Evolutionary conservation across 1,139 yeast genomes (phyloP).

Genomic region (Lodderomyces orthopsilosis): DNA sequence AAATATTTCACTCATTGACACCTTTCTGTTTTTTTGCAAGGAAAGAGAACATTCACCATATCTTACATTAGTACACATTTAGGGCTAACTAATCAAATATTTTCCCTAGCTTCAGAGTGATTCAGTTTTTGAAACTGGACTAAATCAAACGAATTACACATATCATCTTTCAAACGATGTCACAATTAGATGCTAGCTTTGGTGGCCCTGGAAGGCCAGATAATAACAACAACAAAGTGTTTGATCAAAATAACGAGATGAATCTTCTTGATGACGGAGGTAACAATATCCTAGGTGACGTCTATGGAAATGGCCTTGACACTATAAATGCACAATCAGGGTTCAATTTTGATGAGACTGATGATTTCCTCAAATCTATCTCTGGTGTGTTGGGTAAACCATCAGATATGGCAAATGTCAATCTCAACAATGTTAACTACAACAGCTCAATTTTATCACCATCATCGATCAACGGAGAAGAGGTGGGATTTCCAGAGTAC

Average conservation of each 20-base stretch:
- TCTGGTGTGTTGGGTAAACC: slow-evolving; percentile 21
- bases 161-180: not conserved
- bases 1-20: not conserved
- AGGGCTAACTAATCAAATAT: too few relatives aligned
- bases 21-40: not conserved
- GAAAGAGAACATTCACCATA: not conserved
- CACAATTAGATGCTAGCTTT: not conserved
- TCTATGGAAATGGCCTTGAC: slow-evolving; percentile 2
- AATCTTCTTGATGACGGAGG: slow-evolving; percentile 1
- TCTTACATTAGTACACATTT: not conserved
- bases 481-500: slow-evolving; percentile 5
- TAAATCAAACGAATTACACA: not conserved
- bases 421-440: slow-evolving; percentile 4
- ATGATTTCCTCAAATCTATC: slow-evolving; percentile 32
- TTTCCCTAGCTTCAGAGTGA: too few relatives aligned
- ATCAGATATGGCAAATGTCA: not conserved
- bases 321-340: slow-evolving; percentile 4
- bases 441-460: slow-evolving; percentile 11
- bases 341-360: slow-evolving; percentile 36
- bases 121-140: not conserved
- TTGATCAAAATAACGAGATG: not conserved
- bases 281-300: not conserved
- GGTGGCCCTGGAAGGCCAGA: not conserved
- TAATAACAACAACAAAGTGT: not conserved
- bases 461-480: slow-evolving; percentile 13